Conservation (phyloP, 805 yeast species). For the Ogataea angusta region DNA sequence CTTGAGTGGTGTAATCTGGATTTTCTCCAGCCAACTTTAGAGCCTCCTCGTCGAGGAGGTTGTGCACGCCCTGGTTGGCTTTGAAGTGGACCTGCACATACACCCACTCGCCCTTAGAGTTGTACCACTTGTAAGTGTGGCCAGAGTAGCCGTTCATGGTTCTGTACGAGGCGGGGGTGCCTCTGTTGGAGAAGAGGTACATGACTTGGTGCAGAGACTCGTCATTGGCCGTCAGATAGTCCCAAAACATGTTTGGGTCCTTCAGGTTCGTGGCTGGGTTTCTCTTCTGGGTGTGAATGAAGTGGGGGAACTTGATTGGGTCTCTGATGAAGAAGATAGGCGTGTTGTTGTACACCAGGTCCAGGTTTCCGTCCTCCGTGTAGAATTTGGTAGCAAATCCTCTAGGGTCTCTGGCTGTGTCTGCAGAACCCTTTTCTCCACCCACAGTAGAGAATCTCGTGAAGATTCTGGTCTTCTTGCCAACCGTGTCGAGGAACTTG, state of each 20-base stretch:
- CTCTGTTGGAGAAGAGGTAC: constrained; percentile 74
- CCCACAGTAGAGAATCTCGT: constrained; percentile 86
- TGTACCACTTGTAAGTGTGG: constrained; percentile 79
- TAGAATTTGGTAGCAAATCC: constrained; percentile 79
- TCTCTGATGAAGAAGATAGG: constrained; percentile 85
- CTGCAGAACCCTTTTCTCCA: constrained; percentile 79
- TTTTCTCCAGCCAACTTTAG: constrained; percentile 64
- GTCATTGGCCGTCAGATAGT: constrained; percentile 68
- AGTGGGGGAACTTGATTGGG: constrained; percentile 81
- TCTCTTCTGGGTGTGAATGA: constrained; percentile 87
- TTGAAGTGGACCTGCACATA: constrained; percentile 77
- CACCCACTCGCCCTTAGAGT: constrained; percentile 69
- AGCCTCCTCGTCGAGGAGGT: constrained; percentile 63
- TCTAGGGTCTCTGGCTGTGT: constrained; percentile 84
- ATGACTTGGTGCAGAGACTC: constrained; percentile 75
- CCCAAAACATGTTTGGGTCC: constrained; percentile 84
- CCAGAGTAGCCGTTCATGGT: constrained; percentile 85
- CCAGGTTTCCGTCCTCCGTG: constrained; percentile 82
- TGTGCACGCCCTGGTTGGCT: constrained; percentile 53
- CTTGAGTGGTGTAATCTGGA: constrained; percentile 81
- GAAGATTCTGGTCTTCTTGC: constrained; percentile 72
- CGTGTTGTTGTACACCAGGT: constrained; percentile 82
- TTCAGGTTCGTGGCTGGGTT: constrained; percentile 77
- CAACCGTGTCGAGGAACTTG: constrained; percentile 66
- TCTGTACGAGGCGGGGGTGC: constrained; percentile 73